Percentiles rank a stretch among this genome's conserved stretches.
phyloP scores from a whole-genome alignment of 768 basidiomycete species.

The Coprinellus micaceus region DNA sequence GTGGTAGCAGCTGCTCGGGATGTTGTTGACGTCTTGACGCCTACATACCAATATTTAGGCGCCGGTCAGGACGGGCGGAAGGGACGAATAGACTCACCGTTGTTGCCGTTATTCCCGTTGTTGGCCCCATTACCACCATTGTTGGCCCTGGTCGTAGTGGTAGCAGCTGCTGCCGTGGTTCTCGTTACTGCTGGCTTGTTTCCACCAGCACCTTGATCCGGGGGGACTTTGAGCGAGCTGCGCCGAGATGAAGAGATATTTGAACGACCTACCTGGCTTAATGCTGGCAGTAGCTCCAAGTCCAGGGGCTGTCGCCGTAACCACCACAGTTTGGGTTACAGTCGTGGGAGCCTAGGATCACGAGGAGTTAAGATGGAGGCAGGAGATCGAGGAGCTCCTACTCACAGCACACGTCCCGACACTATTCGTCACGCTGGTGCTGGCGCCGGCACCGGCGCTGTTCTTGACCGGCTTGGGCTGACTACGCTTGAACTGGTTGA shows the following conservation, averaged over 20 bases:
- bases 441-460: background rate
- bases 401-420: background rate
- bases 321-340: conserved; percentile 1
- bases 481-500: too few species aligned
- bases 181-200: background rate
- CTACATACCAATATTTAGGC: background rate
- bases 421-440: background rate
- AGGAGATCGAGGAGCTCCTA: background rate
- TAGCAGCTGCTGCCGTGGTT: background rate
- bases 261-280: background rate
- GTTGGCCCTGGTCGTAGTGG: background rate
- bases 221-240: too few species aligned
- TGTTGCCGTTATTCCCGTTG: background rate
- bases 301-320: conserved; percentile 16
- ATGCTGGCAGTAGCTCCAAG: conserved; percentile 8
- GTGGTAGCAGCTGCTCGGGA: background rate
- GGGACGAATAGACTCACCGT: background rate
- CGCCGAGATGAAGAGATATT: too few species aligned
- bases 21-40: background rate
- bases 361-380: too few species aligned
- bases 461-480: conserved; percentile 8
- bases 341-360: background rate
- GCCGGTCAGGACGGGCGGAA: background rate
- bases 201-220: background rate
- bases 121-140: background rate